phyloP scores from a whole-genome alignment of 495 filamentous ascomycete genomes.

The Xylaria flabelliformis region DNA sequence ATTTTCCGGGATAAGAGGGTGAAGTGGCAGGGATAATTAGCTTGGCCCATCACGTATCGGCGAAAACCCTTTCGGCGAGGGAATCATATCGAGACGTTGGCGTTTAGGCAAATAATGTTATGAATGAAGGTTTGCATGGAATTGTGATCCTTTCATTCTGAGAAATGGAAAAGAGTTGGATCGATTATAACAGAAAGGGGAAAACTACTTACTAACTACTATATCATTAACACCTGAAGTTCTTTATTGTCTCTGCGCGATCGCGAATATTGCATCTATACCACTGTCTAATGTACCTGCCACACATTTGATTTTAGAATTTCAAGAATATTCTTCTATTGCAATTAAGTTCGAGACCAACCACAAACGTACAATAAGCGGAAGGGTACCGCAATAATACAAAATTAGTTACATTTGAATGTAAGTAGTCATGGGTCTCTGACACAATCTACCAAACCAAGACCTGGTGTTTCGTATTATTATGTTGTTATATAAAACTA shows the following conservation, averaged over 20 bases:
- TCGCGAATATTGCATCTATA: too few species aligned
- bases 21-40: conserved; percentile 58
- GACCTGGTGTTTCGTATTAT: too few species aligned
- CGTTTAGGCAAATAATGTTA: neutral
- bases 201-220: neutral
- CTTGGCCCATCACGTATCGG: neutral
- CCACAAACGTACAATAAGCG: neutral
- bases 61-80: neutral
- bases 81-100: neutral
- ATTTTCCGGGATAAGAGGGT: conserved; percentile 64
- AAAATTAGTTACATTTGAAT: neutral
- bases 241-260: too few species aligned
- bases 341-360: neutral
- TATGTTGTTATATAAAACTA: too few species aligned
- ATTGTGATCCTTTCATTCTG: neutral
- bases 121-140: neutral
- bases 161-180: neutral
- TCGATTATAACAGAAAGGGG: neutral
- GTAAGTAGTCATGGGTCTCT: too few species aligned
- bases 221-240: too few species aligned
- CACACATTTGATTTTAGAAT: too few species aligned
- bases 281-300: too few species aligned
- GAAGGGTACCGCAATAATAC: neutral
- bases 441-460: neutral
- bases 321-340: too few species aligned